phyloP scores from a whole-genome alignment of 805 yeast genomes.

The Dipodascus geniculatus region DNA sequence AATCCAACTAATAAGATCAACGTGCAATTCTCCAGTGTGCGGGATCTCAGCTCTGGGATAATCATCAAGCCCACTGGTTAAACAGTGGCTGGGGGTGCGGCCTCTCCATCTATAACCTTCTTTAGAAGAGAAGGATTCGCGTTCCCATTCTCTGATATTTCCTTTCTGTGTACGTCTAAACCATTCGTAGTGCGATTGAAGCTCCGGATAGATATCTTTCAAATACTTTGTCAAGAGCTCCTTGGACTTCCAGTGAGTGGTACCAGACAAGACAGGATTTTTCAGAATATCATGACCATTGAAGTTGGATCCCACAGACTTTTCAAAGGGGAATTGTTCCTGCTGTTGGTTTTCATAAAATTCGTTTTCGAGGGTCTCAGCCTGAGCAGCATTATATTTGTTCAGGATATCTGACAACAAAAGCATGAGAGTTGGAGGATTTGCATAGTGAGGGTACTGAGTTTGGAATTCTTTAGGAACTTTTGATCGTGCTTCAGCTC shows the following conservation, averaged over 20 bases:
- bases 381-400: constrained; percentile 17
- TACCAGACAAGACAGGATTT: constrained; percentile 21
- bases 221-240: constrained; percentile 27
- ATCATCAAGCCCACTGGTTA: constrained; percentile 92
- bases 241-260: constrained; percentile 44
- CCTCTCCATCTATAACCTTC: constrained; percentile 94
- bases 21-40: constrained; percentile 80
- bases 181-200: constrained; percentile 73
- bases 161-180: constrained; percentile 76
- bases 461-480: constrained; percentile 77
- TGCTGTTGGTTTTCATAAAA: constrained; percentile 22
- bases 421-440: constrained; percentile 88
- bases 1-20: constrained; percentile 85
- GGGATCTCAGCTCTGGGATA: constrained; percentile 79
- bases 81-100: constrained; percentile 69
- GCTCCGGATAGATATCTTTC: constrained; percentile 57
- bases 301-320: constrained; percentile 14
- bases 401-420: constrained; percentile 37
- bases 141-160: constrained; percentile 55
- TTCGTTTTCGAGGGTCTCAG: background rate
- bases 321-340: constrained; percentile 1
- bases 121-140: constrained; percentile 34
- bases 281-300: background rate
- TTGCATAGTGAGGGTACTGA: constrained; percentile 83
- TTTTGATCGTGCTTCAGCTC: constrained; percentile 77